A percentile compares a stretch with the other conserved stretches of the same genome.
Evolutionary conservation across 352 stramenopile species (phyloP).

Genomic region (Phytophthora rubi): DNA sequence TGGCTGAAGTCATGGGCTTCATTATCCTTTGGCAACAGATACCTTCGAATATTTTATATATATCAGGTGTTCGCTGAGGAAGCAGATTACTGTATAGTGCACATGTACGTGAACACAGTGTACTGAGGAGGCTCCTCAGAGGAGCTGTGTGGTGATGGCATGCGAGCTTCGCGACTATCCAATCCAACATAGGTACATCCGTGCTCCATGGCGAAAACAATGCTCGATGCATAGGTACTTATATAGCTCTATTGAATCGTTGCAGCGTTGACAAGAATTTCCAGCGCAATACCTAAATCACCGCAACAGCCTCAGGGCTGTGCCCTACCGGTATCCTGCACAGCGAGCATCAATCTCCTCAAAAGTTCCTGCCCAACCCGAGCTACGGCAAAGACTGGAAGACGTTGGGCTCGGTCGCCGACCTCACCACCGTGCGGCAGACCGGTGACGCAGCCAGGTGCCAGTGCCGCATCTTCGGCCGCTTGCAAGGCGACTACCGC

Average conservation of each 20-base stretch:
- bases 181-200: slow-evolving; percentile 1
- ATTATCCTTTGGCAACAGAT: no score
- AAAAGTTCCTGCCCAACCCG: slow-evolving; percentile 31
- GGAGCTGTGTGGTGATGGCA: neutral
- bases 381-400: slow-evolving; percentile 38
- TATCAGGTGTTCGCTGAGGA: no score
- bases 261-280: neutral
- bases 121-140: no score
- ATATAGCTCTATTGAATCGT: slow-evolving; percentile 5
- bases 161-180: slow-evolving; percentile 29
- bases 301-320: slow-evolving; percentile 8
- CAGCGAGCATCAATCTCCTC: slow-evolving; percentile 33
- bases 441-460: slow-evolving; percentile 22
- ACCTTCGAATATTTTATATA: no score
- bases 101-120: no score
- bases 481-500: slow-evolving; percentile 58
- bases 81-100: no score
- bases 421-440: slow-evolving; percentile 38
- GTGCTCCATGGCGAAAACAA: slow-evolving; percentile 3
- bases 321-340: slow-evolving; percentile 13
- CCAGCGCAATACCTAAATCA: neutral
- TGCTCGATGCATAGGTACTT: slow-evolving; percentile 1
- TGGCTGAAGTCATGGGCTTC: no score
- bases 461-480: slow-evolving; percentile 62
- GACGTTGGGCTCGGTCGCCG: slow-evolving; percentile 30